A percentile compares a stretch with the other conserved stretches of the same genome.
Evolutionary conservation across 2,329 filamentous ascomycete species (phyloP).

Genomic region (Stromatinia cepivora): DNA sequence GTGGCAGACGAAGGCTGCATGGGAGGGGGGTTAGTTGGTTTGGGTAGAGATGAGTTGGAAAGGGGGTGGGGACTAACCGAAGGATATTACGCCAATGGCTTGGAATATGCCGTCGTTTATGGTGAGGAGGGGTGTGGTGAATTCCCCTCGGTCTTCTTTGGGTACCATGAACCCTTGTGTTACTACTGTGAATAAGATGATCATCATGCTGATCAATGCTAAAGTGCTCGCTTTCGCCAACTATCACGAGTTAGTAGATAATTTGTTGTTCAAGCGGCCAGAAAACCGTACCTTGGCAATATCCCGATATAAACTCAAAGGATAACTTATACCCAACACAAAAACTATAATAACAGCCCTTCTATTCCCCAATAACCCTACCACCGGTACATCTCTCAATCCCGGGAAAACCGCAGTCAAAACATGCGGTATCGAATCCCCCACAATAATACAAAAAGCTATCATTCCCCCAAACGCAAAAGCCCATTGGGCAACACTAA

Average conservation of each 20-base stretch:
- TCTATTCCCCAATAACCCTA: slow-evolving; percentile 81
- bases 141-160: slow-evolving; percentile 66
- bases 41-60: slow-evolving; percentile 38
- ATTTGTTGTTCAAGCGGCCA: not conserved
- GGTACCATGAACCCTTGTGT: slow-evolving; percentile 79
- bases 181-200: slow-evolving; percentile 86
- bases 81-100: slow-evolving; percentile 96
- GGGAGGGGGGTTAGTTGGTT: not conserved
- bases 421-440: slow-evolving; percentile 93
- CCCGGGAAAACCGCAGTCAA: slow-evolving; percentile 78
- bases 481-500: slow-evolving; percentile 88
- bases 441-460: slow-evolving; percentile 95
- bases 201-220: slow-evolving; percentile 86
- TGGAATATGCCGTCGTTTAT: slow-evolving; percentile 89
- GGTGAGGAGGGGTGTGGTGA: slow-evolving; percentile 69
- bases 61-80: slow-evolving; percentile 59
- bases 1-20: slow-evolving; percentile 66
- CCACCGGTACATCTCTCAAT: slow-evolving; percentile 68
- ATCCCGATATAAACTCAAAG: slow-evolving; percentile 89
- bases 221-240: slow-evolving; percentile 94
- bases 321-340: slow-evolving; percentile 82
- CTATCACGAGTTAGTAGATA: slow-evolving; percentile 48
- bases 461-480: slow-evolving; percentile 99
- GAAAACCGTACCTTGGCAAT: slow-evolving; percentile 78
- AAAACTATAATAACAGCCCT: slow-evolving; percentile 86